phyloP scores from a whole-genome alignment of 2,329 filamentous ascomycete genomes.

The Colletotrichum sp. region DNA sequence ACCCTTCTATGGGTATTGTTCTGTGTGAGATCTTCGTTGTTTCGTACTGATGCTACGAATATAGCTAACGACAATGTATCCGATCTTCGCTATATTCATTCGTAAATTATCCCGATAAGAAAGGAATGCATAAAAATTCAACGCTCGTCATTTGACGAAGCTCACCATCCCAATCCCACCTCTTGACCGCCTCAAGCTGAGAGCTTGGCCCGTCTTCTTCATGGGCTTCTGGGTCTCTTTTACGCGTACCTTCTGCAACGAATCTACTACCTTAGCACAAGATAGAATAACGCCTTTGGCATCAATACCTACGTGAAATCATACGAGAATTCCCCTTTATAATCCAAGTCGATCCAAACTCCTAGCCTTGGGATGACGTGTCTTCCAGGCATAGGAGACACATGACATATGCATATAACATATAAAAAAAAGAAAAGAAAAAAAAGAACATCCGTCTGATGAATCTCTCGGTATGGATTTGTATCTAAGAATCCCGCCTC shows the following conservation, averaged over 20 bases:
- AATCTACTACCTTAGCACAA: background rate
- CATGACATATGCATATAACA: fast-evolving
- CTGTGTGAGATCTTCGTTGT: fast-evolving
- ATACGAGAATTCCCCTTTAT: fast-evolving
- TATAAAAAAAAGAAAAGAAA: background rate
- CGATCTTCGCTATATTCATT: fast-evolving
- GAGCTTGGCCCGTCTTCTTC: background rate
- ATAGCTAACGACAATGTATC: fast-evolving
- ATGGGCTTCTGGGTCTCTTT: background rate
- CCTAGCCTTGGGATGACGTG: fast-evolving
- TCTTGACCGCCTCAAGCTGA: background rate
- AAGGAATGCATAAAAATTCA: fast-evolving
- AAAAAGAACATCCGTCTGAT: background rate
- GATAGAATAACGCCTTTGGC: background rate
- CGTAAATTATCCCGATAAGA: fast-evolving
- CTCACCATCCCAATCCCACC: background rate
- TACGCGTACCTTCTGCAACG: background rate
- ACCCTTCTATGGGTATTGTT: background rate
- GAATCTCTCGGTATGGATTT: background rate
- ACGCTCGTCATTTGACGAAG: background rate
- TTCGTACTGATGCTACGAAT: no score
- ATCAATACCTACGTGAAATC: background rate
- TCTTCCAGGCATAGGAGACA: background rate
- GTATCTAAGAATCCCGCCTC: background rate
- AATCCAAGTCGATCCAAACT: background rate